Conservation (phyloP, 192 early-diverging fungal genomes). For the Umbelopsis vinacea region DNA sequence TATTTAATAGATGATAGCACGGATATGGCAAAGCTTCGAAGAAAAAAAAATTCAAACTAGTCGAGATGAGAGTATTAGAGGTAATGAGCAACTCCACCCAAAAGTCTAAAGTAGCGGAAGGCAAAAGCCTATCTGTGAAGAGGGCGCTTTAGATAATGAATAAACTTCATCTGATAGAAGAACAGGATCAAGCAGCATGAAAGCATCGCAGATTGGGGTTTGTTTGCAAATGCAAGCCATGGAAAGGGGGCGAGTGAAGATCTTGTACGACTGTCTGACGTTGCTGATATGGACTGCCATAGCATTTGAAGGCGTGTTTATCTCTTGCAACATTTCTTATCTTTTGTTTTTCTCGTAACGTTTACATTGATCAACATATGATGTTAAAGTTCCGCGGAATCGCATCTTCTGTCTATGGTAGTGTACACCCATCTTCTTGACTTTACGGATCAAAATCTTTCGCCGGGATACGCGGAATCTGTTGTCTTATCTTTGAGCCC, state of each 20-base stretch:
- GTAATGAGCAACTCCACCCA: no score
- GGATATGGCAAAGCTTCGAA: no score
- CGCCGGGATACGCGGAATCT: background rate
- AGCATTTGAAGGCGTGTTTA: background rate
- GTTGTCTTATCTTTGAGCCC: background rate
- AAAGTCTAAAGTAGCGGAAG: no score
- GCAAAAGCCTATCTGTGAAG: no score
- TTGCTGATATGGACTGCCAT: background rate
- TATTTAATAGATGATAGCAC: no score
- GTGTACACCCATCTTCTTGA: no score
- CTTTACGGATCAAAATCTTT: background rate
- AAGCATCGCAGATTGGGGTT: background rate
- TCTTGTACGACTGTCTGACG: background rate
- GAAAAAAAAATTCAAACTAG: no score
- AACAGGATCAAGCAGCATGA: no score
- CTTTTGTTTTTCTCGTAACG: background rate
- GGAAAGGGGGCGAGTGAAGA: background rate
- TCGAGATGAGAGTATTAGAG: no score
- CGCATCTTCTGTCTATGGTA: background rate
- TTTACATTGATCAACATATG: constrained; percentile 2
- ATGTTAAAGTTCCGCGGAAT: background rate
- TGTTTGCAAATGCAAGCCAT: background rate
- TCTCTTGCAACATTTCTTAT: background rate
- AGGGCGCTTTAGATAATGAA: no score
- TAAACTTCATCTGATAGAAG: no score